Base-by-base conservation (phyloP, 352 stramenopile genomes). In the Pythium utonaiense region DNA sequence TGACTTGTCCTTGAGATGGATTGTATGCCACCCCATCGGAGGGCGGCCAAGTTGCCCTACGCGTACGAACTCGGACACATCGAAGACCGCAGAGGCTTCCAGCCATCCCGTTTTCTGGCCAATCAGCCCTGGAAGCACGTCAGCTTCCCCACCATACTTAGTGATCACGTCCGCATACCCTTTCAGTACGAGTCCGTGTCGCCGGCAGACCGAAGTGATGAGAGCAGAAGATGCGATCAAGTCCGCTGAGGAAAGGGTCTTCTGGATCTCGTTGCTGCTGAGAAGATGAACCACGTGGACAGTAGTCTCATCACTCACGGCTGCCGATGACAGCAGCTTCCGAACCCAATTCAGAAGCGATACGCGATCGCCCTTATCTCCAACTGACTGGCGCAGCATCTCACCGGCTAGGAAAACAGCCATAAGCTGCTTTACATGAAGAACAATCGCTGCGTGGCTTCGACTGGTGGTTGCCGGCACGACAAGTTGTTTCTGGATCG, bases 401-500 rank as follows among this genome's bases (percentile, higher is more conserved):
- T 93, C 74, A 0, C 79, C 76, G 8, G 83, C 75, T 3, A 93
- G 69, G 55, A 93, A 89, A 12, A 93, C 77, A 14, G 83, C 83
- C 75, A 91, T 89, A 22, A 93, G 77, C 45, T 91, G 83, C 50
- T 89, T 89, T 25, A 88, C 62, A 38, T 92, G 77, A 28, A 68
- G 64, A 24, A 63, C n/a, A 25, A n/a, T 53, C 38, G 57, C 70
- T 13, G 66, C 55, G 22, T 70, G 62, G 49, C 22, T 73, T 16
- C 34, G 55, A 2, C 9, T n/a, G 17, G 24, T 28, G 9, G 45
- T 52, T 1, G 48, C 57, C 1, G 69, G 73, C 17, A 72, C 73
- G 5, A 89, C 78, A 17, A 91, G 74, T 56, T 93, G 83, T 56
- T 93, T 93, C 57, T 93, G 83, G 51, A 93, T 93, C 8, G 80